Evolutionary conservation across 2,329 filamentous ascomycete species (phyloP).

Genomic region (Ophiosphaerella korrae): DNA sequence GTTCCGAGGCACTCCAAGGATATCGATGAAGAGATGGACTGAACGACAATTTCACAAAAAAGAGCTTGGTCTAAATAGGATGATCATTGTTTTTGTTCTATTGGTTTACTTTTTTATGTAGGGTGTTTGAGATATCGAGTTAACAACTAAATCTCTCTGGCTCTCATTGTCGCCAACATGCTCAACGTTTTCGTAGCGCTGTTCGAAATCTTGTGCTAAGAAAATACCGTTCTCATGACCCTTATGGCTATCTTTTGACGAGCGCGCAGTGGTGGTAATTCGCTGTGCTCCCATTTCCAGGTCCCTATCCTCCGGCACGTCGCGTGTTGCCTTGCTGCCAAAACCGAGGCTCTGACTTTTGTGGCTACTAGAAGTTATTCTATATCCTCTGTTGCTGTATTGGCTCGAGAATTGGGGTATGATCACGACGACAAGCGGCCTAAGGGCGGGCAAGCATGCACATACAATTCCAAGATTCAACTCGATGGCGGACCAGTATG

Average conservation of each 20-base stretch:
- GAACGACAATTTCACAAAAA: too few species aligned
- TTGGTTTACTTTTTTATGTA: too few species aligned
- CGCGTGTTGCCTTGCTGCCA: slow-evolving; percentile 3
- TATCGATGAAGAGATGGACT: too few species aligned
- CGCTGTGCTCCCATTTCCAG: slow-evolving; percentile 14
- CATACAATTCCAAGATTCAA: slow-evolving; percentile 40
- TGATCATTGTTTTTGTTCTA: too few species aligned
- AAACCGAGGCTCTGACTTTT: slow-evolving; percentile 5
- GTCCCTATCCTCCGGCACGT: slow-evolving; percentile 8
- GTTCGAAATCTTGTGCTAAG: slow-evolving; percentile 17
- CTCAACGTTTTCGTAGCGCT: slow-evolving; percentile 9
- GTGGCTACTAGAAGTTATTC: slow-evolving; percentile 3
- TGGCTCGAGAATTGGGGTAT: slow-evolving; percentile 26
- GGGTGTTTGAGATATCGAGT: too few species aligned
- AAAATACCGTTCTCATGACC: slow-evolving; percentile 16
- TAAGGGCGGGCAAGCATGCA: slow-evolving; percentile 37
- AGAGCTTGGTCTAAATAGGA: too few species aligned
- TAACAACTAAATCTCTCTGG: slow-evolving; percentile 15
- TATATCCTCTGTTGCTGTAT: slow-evolving; percentile 12
- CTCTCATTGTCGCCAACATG: slow-evolving; percentile 12
- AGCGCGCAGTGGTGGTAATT: slow-evolving; percentile 8
- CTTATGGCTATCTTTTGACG: slow-evolving; percentile 9
- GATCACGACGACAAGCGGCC: slow-evolving; percentile 30
- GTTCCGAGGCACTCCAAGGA: too few species aligned
- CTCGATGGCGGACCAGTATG: slow-evolving; percentile 40